A percentile compares a stretch with the other conserved stretches of the same genome.
Evolutionary conservation across 2,329 filamentous ascomycete genomes (phyloP).

Genomic region (Aspergillus sp.): DNA sequence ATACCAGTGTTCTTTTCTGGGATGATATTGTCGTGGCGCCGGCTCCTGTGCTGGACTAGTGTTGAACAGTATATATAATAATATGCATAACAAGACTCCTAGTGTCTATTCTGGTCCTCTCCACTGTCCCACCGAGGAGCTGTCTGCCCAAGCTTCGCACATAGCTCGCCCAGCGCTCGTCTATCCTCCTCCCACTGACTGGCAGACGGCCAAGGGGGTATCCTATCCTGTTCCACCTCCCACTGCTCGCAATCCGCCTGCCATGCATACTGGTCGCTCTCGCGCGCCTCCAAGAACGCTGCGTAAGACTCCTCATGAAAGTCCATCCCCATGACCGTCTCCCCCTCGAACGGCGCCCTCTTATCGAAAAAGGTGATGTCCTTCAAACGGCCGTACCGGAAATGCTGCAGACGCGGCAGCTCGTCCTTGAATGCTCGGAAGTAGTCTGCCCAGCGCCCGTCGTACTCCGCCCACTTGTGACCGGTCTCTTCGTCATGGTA

Average conservation of each 20-base stretch:
- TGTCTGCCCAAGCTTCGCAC: constrained; percentile 7
- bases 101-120: too few species aligned
- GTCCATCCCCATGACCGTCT: constrained; percentile 14
- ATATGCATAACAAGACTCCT: too few species aligned
- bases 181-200: constrained; percentile 17
- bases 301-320: constrained; percentile 19
- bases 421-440: not conserved
- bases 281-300: constrained; percentile 21
- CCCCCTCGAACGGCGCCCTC: constrained; percentile 20
- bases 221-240: too few species aligned
- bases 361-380: not conserved
- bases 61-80: too few species aligned
- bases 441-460: not conserved
- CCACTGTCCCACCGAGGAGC: not conserved
- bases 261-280: constrained; percentile 19
- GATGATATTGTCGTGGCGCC: not conserved
- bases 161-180: constrained; percentile 14
- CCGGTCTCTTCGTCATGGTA: too few species aligned
- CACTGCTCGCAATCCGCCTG: not conserved
- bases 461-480: not conserved
- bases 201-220: not conserved
- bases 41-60: not conserved
- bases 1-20: not conserved
- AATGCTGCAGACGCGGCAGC: not conserved
- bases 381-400: constrained; percentile 13